Evolutionary conservation across 306 rosid species (phyloP).

Genomic region (Psophocarpus tetragonolobus): DNA sequence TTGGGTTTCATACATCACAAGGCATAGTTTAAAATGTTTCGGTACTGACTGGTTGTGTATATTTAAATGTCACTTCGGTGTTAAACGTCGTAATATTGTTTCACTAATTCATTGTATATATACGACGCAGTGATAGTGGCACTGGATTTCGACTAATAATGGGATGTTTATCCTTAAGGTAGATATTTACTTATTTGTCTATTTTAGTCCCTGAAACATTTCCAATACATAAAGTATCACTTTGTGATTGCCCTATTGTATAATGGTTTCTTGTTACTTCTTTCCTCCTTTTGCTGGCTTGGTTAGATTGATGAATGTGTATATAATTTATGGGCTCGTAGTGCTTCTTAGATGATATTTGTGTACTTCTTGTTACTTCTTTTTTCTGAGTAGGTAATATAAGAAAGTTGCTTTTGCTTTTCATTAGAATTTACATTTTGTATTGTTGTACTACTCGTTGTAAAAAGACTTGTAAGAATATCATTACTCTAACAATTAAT

Average conservation of each 20-base stretch:
- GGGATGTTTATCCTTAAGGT: not conserved
- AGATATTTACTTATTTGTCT: not conserved
- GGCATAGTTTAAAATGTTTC: conserved; percentile 24
- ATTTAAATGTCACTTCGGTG: conserved; percentile 27
- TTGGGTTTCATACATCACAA: not conserved
- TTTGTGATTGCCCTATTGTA: not conserved
- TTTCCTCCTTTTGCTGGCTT: not conserved
- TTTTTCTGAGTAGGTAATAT: too few species aligned
- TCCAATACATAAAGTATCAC: not conserved
- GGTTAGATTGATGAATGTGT: not conserved
- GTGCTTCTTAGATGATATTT: too few species aligned
- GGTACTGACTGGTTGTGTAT: conserved; percentile 24
- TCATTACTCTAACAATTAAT: too few species aligned
- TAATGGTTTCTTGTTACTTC: not conserved
- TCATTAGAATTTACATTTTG: too few species aligned
- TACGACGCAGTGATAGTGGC: conserved; percentile 33
- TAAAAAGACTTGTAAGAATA: too few species aligned
- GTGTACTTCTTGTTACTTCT: too few species aligned
- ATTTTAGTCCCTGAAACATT: not conserved
- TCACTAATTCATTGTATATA: conserved; percentile 39
- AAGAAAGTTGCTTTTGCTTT: too few species aligned
- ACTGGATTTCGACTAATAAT: conserved; percentile 10
- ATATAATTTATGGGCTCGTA: not conserved
- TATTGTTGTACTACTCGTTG: too few species aligned
- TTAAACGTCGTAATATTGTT: conserved; percentile 10